Percentiles rank a stretch among this genome's conserved stretches.
Conservation (phyloP, 2,329 filamentous ascomycete genomes). For the Pestalotiopsis sp. region DNA sequence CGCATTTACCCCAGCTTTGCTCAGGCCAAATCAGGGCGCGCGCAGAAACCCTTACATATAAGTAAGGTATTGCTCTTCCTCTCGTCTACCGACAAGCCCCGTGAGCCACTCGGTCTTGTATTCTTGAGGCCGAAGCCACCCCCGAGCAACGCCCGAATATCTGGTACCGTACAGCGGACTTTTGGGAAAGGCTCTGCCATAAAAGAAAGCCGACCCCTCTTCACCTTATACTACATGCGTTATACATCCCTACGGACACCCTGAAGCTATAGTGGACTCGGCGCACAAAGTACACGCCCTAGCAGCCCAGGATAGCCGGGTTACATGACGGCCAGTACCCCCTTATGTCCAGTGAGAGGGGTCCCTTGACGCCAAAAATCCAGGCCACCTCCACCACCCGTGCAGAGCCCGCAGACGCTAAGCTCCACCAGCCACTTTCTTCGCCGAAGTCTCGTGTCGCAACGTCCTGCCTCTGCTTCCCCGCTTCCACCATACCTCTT, state of each 20-base stretch:
- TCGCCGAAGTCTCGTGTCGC: constrained; percentile 24
- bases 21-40: background rate
- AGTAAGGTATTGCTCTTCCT: background rate
- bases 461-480: constrained; percentile 19
- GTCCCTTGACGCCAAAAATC: constrained; percentile 17
- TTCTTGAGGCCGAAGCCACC: background rate
- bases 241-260: background rate
- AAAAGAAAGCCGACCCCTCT: background rate
- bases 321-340: background rate
- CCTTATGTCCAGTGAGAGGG: constrained; percentile 1
- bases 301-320: background rate
- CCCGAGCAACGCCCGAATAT: background rate
- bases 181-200: background rate
- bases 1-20: background rate
- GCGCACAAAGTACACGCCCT: background rate
- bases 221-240: background rate
- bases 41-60: background rate
- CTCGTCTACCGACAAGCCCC: background rate
- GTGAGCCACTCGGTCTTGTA: background rate
- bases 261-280: background rate
- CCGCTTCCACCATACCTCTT: constrained; percentile 9
- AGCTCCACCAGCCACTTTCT: constrained; percentile 14
- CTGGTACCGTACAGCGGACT: background rate
- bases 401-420: constrained; percentile 18
- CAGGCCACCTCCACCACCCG: constrained; percentile 24